These are phyloP conservation scores for Aspergillus clavatus DNA, from an alignment of 2,329 filamentous ascomycete species.

Conservation along the genomic window DNA sequence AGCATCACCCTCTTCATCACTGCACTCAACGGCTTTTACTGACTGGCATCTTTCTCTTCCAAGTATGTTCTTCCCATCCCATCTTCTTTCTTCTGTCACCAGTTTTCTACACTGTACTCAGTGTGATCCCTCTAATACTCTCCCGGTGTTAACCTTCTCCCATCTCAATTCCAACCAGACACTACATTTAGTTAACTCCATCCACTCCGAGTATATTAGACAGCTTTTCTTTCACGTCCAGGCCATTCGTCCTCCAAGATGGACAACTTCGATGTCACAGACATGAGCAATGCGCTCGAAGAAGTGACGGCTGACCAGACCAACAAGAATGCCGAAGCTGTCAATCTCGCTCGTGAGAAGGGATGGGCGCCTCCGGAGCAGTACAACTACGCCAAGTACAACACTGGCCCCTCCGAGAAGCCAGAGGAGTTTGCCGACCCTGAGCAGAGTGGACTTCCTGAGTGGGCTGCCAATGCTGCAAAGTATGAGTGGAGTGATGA, in stretches of 20 bases:
- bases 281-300: slow-evolving; percentile 20
- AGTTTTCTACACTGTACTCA: neutral
- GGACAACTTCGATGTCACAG: slow-evolving; percentile 17
- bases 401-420: slow-evolving; percentile 9
- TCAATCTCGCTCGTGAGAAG: slow-evolving; percentile 31
- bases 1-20: neutral
- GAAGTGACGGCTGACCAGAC: slow-evolving; percentile 14
- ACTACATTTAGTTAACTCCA: neutral
- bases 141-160: neutral
- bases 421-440: slow-evolving; percentile 16
- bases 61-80: neutral
- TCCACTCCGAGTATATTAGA: neutral
- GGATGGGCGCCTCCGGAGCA: slow-evolving; percentile 36
- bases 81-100: slow-evolving; percentile 1
- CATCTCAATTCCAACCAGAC: neutral
- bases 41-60: neutral
- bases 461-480: slow-evolving; percentile 54
- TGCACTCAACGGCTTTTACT: neutral
- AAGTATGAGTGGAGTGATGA: slow-evolving; percentile 84
- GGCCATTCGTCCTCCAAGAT: slow-evolving; percentile 6
- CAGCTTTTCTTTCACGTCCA: neutral
- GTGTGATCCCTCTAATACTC: neutral
- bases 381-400: slow-evolving; percentile 37
- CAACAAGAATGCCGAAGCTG: slow-evolving; percentile 25
- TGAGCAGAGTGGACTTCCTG: slow-evolving; percentile 21